These are phyloP conservation scores for Halophytophthora batemanensis DNA, from an alignment of 352 stramenopile species.

Conservation along the genomic window DNA sequence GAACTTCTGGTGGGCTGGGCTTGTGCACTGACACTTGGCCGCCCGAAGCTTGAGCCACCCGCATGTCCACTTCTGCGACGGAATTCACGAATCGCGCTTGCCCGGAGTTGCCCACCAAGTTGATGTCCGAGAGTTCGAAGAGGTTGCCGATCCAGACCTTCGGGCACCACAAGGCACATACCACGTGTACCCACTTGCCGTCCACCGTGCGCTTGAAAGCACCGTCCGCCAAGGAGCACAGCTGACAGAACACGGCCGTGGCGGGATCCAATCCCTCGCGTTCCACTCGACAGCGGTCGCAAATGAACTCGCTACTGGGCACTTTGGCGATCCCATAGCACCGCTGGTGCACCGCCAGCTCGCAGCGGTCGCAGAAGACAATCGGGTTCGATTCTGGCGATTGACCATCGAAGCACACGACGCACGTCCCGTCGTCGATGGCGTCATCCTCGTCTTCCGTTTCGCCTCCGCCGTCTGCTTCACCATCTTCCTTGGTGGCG, in stretches of 20 bases:
- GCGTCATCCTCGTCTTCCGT: slow-evolving; percentile 43
- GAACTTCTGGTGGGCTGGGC: slow-evolving; percentile 10
- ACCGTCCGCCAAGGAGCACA: slow-evolving; percentile 82
- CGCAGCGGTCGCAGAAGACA: slow-evolving; percentile 88
- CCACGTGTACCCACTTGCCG: slow-evolving; percentile 86
- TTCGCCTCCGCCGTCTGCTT: slow-evolving; percentile 14
- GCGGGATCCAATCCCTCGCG: slow-evolving; percentile 50
- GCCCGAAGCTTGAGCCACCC: slow-evolving; percentile 23
- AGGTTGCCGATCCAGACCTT: slow-evolving; percentile 86
- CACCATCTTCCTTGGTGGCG: slow-evolving; percentile 11
- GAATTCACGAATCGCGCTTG: slow-evolving; percentile 57
- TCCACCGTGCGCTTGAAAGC: slow-evolving; percentile 86
- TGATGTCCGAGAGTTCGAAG: slow-evolving; percentile 73
- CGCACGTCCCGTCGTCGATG: slow-evolving; percentile 83
- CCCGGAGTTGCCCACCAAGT: slow-evolving; percentile 41
- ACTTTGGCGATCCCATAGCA: slow-evolving; percentile 88
- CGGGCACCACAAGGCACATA: slow-evolving; percentile 88
- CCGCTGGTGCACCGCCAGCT: slow-evolving; percentile 86
- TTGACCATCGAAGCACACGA: slow-evolving; percentile 87
- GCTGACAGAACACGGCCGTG: slow-evolving; percentile 71
- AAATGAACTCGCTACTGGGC: slow-evolving; percentile 86
- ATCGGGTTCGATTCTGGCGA: slow-evolving; percentile 88
- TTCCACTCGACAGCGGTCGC: slow-evolving; percentile 71
- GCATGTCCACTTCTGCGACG: slow-evolving; percentile 45
- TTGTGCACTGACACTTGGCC: slow-evolving; percentile 10